These are phyloP conservation scores for Elymus sibiricus DNA, from an alignment of 176 grass and related monocot genomes.

Conservation along the genomic window DNA sequence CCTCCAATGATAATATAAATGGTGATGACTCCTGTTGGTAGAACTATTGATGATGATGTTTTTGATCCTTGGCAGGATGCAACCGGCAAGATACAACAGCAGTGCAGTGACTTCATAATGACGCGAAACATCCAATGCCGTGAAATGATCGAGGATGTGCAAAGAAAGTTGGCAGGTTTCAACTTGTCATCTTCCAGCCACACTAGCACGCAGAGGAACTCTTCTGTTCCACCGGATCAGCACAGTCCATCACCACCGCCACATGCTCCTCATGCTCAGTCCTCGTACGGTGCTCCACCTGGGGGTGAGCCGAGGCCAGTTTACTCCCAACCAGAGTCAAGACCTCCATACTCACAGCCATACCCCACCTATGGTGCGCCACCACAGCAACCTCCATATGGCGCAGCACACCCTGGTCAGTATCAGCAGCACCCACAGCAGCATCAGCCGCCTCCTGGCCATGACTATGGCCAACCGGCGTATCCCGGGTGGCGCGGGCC, in stretches of 20 bases:
- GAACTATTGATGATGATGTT: conserved; percentile 11
- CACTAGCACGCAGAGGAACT: conserved; percentile 33
- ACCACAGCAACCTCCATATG: conserved; percentile 43
- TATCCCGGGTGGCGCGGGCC: conserved; percentile 93
- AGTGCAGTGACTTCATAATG: conserved; percentile 90
- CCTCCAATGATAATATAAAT: conserved; percentile 13
- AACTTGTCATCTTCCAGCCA: conserved; percentile 65
- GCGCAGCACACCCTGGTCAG: conserved; percentile 39
- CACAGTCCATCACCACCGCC: conserved; percentile 41
- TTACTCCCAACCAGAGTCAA: conserved; percentile 54
- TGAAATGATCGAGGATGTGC: conserved; percentile 97
- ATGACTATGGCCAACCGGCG: conserved; percentile 81
- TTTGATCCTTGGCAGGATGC: conserved; percentile 67
- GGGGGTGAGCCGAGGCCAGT: conserved; percentile 37
- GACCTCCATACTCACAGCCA: conserved; percentile 55
- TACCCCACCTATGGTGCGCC: conserved; percentile 44
- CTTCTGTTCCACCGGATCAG: conserved; percentile 49
- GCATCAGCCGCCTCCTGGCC: conserved; percentile 37
- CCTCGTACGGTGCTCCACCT: conserved; percentile 34
- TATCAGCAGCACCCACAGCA: conserved; percentile 47
- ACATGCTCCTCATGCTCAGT: conserved; percentile 39
- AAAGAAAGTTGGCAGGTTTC: conserved; percentile 85
- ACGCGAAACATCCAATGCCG: conserved; percentile 95
- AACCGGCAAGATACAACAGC: conserved; percentile 87
- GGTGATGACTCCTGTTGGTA: not conserved